Base-by-base conservation (phyloP, 2,329 filamentous ascomycete species). In the Arthrobotrys sinensis region DNA sequence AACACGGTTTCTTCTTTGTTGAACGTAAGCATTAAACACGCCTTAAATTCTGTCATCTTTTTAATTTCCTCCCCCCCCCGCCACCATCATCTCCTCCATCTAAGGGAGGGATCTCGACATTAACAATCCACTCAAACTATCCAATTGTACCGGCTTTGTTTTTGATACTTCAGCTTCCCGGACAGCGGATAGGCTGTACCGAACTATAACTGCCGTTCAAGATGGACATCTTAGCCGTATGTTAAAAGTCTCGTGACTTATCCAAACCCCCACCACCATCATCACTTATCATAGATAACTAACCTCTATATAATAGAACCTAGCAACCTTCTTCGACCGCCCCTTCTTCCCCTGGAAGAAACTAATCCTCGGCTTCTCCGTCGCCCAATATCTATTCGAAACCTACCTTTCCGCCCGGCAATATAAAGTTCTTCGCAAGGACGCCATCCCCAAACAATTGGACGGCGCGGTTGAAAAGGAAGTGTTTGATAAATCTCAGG, bases 401-500 rank as follows among this genome's bases (percentile, higher is more conserved):
- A 91, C 93, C 52, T 93, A 95, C 86, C 90, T 99, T 66, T 93
- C 93, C 28, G 87, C 93, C 81, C 93, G 96, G 73, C 96, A 99
- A 85, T 98, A 97, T 85, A 90, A 90, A 81, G 90, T 97, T 70
- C 88, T 98, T 79, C 90, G 95, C 83, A 90, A 90, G 81, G 93
- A 89, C 11, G 92, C 90, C 80, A 90, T 93, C 8, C 96, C 96
- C 75, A 92, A 93, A 85, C 93, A 97, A 60, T 89, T 99, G 72
- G 89, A 93, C 82, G 91, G 92, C 82, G 94, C 98, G 85, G 92
- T 99, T 76, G 91, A 93, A 36, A 90, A 95, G 83, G 90, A 95
- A 83, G 94, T 94, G 73, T 97, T 94, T 84, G 94, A 98, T 86
- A 97, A 97, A 85, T 94, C 92, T 84, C 94, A 97, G 89, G 93